Evolutionary conservation across 2,329 filamentous ascomycete genomes (phyloP).

Genomic region (Daldinia eschscholtzii): DNA sequence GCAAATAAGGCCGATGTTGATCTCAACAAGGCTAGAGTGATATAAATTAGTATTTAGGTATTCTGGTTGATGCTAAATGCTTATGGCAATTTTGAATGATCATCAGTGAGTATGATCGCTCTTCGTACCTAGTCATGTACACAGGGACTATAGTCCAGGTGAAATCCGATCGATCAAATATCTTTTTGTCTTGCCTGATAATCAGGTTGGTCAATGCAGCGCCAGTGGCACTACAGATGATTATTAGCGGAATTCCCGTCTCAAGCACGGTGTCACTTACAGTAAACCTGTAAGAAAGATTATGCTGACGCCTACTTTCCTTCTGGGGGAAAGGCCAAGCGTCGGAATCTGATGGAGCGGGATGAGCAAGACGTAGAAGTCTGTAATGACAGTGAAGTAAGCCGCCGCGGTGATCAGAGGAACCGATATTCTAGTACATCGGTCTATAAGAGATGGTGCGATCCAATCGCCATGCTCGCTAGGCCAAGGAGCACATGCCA

Average conservation of each 20-base stretch:
- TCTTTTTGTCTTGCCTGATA: constrained; percentile 27
- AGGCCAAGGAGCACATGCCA: constrained; percentile 35
- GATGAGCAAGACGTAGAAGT: constrained; percentile 41
- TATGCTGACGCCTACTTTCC: constrained; percentile 38
- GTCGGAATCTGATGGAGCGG: constrained; percentile 36
- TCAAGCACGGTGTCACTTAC: constrained; percentile 22
- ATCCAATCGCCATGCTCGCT: constrained; percentile 28
- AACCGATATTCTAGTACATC: constrained; percentile 30
- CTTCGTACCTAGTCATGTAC: constrained; percentile 29
- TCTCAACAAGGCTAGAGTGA: constrained; percentile 29
- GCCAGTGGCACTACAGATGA: no score
- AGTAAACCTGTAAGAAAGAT: constrained; percentile 35
- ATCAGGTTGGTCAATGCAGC: constrained; percentile 25
- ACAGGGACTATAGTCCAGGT: constrained; percentile 38
- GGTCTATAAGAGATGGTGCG: constrained; percentile 26
- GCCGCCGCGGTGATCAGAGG: constrained; percentile 32
- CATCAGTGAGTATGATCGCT: background rate
- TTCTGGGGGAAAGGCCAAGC: constrained; percentile 30
- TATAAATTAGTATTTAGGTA: background rate
- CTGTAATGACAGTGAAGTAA: constrained; percentile 35
- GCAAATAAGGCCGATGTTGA: constrained; percentile 38
- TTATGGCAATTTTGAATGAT: no score
- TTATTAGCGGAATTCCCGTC: background rate
- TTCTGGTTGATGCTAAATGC: no score
- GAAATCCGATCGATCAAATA: constrained; percentile 38